Evolutionary conservation across 2,329 filamentous ascomycete species (phyloP).

Genomic region (Arthrinium puccinioides): DNA sequence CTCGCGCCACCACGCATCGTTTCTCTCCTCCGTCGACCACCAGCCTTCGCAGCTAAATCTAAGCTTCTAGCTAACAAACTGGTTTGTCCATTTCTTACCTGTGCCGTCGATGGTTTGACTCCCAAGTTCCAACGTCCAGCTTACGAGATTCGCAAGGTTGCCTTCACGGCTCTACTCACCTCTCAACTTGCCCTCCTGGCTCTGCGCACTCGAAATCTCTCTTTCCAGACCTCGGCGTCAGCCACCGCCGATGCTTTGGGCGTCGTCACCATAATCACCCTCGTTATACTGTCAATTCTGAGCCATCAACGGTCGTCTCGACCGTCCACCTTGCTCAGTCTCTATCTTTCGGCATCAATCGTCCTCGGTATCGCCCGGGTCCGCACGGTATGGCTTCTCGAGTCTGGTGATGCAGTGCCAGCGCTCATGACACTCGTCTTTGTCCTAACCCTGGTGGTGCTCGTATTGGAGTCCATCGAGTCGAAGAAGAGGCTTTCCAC

Average conservation of each 20-base stretch:
- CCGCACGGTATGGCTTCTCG: constrained; percentile 7
- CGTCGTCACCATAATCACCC: neutral
- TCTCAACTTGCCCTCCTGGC: constrained; percentile 3
- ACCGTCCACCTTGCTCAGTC: constrained; percentile 5
- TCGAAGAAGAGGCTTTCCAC: constrained; percentile 11
- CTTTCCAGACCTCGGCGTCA: constrained; percentile 1
- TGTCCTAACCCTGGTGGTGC: constrained; percentile 12
- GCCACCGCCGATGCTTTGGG: constrained; percentile 1
- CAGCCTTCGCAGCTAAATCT: neutral
- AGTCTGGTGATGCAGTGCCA: constrained; percentile 7
- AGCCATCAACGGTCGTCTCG: constrained; percentile 3
- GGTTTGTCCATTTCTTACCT: neutral
- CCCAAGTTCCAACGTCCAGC: neutral
- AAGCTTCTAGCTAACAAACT: neutral
- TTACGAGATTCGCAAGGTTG: no score
- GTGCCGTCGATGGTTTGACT: neutral
- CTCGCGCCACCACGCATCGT: constrained; percentile 1
- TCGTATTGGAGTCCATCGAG: constrained; percentile 16
- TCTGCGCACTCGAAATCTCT: neutral
- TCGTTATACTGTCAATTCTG: constrained; percentile 3
- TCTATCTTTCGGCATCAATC: constrained; percentile 10
- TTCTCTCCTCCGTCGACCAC: neutral
- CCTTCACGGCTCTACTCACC: neutral
- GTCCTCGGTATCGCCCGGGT: constrained; percentile 4
- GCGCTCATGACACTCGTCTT: constrained; percentile 14